Percentiles rank a stretch among this genome's conserved stretches.
phyloP scores from a whole-genome alignment of 192 early-diverging fungal genomes.

The Thoreauomyces humboldtii region DNA sequence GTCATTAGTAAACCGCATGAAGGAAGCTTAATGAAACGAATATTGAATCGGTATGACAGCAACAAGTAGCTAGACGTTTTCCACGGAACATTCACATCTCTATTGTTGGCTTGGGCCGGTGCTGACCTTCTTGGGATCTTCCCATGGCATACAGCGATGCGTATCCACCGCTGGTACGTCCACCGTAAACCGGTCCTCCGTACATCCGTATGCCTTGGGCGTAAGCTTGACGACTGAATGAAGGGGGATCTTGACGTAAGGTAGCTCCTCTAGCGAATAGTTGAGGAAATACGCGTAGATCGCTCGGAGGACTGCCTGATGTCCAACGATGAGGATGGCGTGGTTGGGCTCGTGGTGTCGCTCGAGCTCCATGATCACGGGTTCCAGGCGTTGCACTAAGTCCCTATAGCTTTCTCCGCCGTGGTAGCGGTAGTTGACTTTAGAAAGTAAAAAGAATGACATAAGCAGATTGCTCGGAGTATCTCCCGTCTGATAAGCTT shows the following conservation, averaged over 20 bases:
- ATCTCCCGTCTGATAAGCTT: constrained; percentile 31
- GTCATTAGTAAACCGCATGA: no score
- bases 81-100: no score
- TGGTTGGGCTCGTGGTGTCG: constrained; percentile 74
- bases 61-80: no score
- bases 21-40: no score
- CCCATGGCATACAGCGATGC: constrained; percentile 49
- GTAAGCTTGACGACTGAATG: constrained; percentile 97
- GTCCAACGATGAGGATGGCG: constrained; percentile 93
- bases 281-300: constrained; percentile 98
- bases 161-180: constrained; percentile 99
- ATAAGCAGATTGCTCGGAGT: background rate
- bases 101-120: no score
- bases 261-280: constrained; percentile 89
- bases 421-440: constrained; percentile 52
- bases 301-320: constrained; percentile 96
- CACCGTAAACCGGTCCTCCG: constrained; percentile 82
- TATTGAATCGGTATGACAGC: no score
- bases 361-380: constrained; percentile 99
- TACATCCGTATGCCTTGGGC: constrained; percentile 93
- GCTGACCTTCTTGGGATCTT: no score
- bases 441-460: background rate
- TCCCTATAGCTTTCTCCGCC: constrained; percentile 86
- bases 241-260: constrained; percentile 97
- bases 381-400: constrained; percentile 93